Evolutionary conservation across 2,329 filamentous ascomycete genomes (phyloP).

Genomic region (Cryphonectria carpinicola): DNA sequence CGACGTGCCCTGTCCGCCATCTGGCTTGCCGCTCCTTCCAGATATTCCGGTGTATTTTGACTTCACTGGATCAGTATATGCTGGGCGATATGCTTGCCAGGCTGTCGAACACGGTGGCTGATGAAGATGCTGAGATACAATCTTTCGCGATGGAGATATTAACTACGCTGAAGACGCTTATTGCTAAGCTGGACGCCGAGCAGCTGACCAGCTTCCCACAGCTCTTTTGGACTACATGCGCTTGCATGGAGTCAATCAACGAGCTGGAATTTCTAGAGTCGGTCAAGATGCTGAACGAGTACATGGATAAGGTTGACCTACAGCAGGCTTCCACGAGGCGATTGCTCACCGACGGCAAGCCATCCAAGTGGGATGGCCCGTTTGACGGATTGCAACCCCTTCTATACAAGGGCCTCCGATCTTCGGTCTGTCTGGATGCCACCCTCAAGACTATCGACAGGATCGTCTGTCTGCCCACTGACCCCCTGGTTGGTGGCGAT

Average conservation of each 20-base stretch:
- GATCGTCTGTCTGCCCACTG: slow-evolving; percentile 77
- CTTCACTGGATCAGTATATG: slow-evolving; percentile 89
- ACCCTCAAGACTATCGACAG: slow-evolving; percentile 79
- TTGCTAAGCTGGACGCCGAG: slow-evolving; percentile 77
- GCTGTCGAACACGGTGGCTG: slow-evolving; percentile 94
- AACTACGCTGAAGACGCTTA: slow-evolving; percentile 89
- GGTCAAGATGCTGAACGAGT: slow-evolving; percentile 85
- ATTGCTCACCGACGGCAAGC: slow-evolving; percentile 76
- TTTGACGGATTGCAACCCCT: slow-evolving; percentile 88
- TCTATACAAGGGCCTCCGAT: slow-evolving; percentile 90
- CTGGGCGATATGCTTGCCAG: slow-evolving; percentile 94
- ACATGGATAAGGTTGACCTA: slow-evolving; percentile 83
- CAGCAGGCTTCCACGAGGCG: slow-evolving; percentile 69
- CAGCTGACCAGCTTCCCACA: slow-evolving; percentile 90
- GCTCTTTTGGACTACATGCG: slow-evolving; percentile 96
- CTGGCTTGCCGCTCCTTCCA: slow-evolving; percentile 97
- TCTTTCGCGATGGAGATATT: slow-evolving; percentile 98
- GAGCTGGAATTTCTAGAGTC: slow-evolving; percentile 93
- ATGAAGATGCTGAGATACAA: slow-evolving; percentile 91
- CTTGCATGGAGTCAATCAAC: slow-evolving; percentile 94
- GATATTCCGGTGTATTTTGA: slow-evolving; percentile 91
- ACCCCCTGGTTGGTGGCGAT: slow-evolving; percentile 79
- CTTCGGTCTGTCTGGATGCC: slow-evolving; percentile 77
- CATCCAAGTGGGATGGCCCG: slow-evolving; percentile 82
- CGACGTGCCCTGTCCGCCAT: slow-evolving; percentile 92